phyloP scores from a whole-genome alignment of 768 basidiomycete genomes.

The Amanita rimosa region DNA sequence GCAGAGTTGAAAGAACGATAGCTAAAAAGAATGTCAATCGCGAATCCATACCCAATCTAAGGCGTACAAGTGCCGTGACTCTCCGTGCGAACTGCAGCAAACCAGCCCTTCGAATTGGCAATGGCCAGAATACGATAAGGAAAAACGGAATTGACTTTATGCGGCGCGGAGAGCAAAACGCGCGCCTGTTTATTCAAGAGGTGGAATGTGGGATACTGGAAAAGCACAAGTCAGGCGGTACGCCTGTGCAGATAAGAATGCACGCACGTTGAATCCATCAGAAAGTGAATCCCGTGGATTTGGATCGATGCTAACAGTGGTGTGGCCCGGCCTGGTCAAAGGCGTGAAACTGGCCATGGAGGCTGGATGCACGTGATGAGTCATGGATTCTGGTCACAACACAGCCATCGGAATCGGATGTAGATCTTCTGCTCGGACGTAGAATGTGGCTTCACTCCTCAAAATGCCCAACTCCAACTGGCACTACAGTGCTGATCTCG shows the following conservation, averaged over 20 bases:
- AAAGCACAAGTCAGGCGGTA: conserved; percentile 1
- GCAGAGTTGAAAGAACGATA: conserved; percentile 50
- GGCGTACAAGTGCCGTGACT: conserved; percentile 13
- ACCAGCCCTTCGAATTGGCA: conserved; percentile 56
- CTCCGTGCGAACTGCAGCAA: conserved; percentile 41
- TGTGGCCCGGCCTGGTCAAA: conserved; percentile 23
- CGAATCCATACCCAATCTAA: not conserved
- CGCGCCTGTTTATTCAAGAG: conserved; percentile 54
- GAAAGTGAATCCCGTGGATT: conserved; percentile 25
- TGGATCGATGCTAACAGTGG: conserved; percentile 25
- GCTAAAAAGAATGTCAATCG: conserved; percentile 22
- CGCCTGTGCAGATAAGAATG: conserved; percentile 4
- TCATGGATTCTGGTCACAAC: not conserved
- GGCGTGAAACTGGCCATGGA: conserved; percentile 24
- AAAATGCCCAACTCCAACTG: not conserved
- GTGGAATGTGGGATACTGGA: conserved; percentile 37
- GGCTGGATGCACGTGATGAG: not conserved
- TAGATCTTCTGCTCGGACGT: not conserved
- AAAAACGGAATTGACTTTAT: conserved; percentile 31
- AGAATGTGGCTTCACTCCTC: not conserved
- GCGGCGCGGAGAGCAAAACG: conserved; percentile 45
- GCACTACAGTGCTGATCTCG: not conserved
- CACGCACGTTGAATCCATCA: conserved; percentile 35
- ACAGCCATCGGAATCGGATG: not conserved
- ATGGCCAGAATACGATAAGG: conserved; percentile 43